Base-by-base conservation (phyloP, 768 basidiomycete genomes). In the Rhodotorula diobovata region DNA sequence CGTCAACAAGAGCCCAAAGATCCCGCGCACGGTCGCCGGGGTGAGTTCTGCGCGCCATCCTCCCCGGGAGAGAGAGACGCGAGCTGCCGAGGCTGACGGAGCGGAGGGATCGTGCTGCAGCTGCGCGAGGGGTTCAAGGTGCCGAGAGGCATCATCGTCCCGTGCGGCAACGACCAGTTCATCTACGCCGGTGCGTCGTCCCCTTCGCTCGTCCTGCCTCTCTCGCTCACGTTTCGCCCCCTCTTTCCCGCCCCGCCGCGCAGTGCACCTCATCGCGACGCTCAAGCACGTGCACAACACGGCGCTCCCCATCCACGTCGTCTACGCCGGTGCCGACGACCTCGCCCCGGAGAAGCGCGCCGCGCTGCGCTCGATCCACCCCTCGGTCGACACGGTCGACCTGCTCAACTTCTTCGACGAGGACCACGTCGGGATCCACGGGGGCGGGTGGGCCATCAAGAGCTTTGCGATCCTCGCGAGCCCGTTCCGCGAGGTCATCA, bases 401-500 rank as follows among this genome's bases (percentile, higher is more conserved):
- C 61, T 75, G 28, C 53, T 71, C 30, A 48, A 68, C 57, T 70
- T 50, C 28, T 75, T 75, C 48, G 70, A 75, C 54, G 74, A 75
- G 58, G 32, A 54, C 32, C 37, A 67, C 43, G 74, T 70, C 34
- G 74, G 70, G 6, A 68, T 75, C 46, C 63, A 72, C 30, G 66
- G 62, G 32, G 74, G 74, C 23, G 74, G 74, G 25, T 75, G 74
- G 74, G 74, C 74, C 14, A 72, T 75, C 68, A 75, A 75, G 57
- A 59, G 48, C 37, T 75, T 75, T 39, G 71, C 74, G 28, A 63
- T 72, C 39, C 54, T 75, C 43, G 73, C 73, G 46, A 65, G 62
- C 8, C 63, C 67, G 30, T 75, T 75, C 41, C 51, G 61, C 39
- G 66, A 72, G 54, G 57, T 59, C 43, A 72, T 72, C 66, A 72